Base-by-base conservation (phyloP, 2,329 filamentous ascomycete species). In the Dactylonectria estremocensis region DNA sequence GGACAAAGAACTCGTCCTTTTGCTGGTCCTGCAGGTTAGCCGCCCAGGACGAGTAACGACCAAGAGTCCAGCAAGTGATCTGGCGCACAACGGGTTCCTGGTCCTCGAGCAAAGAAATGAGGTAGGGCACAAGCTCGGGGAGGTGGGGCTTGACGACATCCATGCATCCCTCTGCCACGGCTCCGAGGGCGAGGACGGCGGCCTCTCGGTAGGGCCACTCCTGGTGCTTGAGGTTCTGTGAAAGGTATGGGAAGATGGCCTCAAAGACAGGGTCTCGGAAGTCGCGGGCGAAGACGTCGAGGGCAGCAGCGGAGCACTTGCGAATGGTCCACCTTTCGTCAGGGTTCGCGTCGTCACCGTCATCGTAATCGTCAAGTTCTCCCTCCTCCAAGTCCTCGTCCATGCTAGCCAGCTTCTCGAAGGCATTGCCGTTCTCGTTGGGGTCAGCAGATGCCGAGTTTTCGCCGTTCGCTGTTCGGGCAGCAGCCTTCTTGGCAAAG, bases 21-120 rank as follows among this genome's bases (percentile, higher is more conserved):
- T 95, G 89, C 18, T 84, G 87, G 56, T 92, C 90, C 24, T 88
- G 83, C 22, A 98, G 87, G 69, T 91, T 89, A 5, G 95, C 92
- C 10, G 95, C 95, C 96, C 96, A 99, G 50, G 91, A 87, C 5
- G 96, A 97, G 81, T 98, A 99, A 52, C 96, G 90, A 18, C 95
- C 95, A 22, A 99, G 88, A 6, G 96, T 97, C 96, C 96, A 99
- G 82, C 96, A 99, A 24, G 95, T 98, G 72, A 99, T 99, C 78
- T 97, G 94, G 69, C 96, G 89, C 43, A 99, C 95, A 14, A 98
- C 92, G 14, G 96, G 94, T 80, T 98, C 95, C 1, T 88, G 78
- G 77, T 99, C 96, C 64, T 92, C 89, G 40, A 99, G 87, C 0
- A 98, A 88, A 8, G 92, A 92, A 73, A 98, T 92, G 54, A 99